Percentiles rank a stretch among this genome's conserved stretches.
These are phyloP conservation scores for Penicillium capsulatum DNA, from an alignment of 2,329 filamentous ascomycete species.

Conservation along the genomic window DNA sequence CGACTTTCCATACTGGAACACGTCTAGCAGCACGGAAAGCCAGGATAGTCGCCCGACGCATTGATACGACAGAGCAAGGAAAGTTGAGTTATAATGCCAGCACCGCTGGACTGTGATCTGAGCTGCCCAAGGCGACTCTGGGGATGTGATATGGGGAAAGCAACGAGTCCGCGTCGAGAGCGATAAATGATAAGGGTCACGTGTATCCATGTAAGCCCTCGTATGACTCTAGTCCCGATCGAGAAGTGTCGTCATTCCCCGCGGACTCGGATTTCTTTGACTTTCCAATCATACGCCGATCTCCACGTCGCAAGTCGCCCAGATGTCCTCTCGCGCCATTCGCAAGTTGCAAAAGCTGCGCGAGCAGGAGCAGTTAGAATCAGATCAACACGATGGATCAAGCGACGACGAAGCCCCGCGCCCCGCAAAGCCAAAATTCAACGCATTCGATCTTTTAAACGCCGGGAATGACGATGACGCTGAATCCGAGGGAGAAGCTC, in stretches of 20 bases:
- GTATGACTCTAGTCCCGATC: conserved; percentile 23
- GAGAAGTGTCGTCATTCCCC: conserved; percentile 34
- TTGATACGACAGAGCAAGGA: conserved; percentile 28
- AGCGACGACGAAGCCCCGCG: conserved; percentile 41
- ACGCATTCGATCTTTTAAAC: conserved; percentile 54
- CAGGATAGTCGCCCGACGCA: conserved; percentile 48
- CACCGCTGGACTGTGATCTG: conserved; percentile 3
- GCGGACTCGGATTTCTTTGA: conserved; percentile 15
- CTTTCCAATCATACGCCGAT: neutral
- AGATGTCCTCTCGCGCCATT: conserved; percentile 64
- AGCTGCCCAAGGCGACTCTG: conserved; percentile 1
- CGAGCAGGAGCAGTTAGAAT: conserved; percentile 52
- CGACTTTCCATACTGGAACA: conserved; percentile 42
- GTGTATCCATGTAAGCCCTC: conserved; percentile 7
- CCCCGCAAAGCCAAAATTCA: conserved; percentile 42
- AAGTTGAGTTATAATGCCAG: conserved; percentile 2
- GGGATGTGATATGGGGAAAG: neutral
- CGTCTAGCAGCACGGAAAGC: conserved; percentile 47
- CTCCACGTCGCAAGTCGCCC: conserved; percentile 8
- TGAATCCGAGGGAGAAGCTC: conserved; percentile 5
- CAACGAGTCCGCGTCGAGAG: neutral
- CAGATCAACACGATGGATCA: conserved; percentile 37
- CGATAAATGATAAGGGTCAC: conserved; percentile 22
- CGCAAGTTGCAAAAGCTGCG: conserved; percentile 60
- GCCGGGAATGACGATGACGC: conserved; percentile 40